These are phyloP conservation scores for Taphrina betulina DNA, from an alignment of 1,139 yeast genomes.

Conservation along the genomic window DNA sequence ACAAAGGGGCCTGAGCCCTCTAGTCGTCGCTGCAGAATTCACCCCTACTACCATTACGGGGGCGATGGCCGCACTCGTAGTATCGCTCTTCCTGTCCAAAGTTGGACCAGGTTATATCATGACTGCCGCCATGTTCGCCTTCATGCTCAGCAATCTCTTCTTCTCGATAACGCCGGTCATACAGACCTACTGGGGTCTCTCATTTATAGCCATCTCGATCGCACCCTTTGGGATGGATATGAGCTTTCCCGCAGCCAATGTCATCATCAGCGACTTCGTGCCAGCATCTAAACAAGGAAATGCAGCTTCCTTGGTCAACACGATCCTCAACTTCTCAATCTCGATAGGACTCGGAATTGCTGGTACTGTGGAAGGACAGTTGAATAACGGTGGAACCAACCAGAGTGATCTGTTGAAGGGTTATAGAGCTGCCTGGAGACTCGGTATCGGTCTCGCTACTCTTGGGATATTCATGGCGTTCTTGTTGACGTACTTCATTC, in stretches of 20 bases:
- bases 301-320: constrained; percentile 63
- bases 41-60: constrained; percentile 51
- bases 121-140: constrained; percentile 46
- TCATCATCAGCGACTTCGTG: constrained; percentile 52
- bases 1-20: constrained; percentile 46
- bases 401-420: constrained; percentile 1
- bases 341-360: constrained; percentile 65
- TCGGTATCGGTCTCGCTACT: constrained; percentile 9
- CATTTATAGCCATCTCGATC: constrained; percentile 52
- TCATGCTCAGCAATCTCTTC: constrained; percentile 41
- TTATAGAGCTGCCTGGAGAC: constrained; percentile 16
- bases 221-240: constrained; percentile 63
- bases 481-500: background rate
- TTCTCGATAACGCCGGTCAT: constrained; percentile 14
- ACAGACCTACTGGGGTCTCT: constrained; percentile 56
- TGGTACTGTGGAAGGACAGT: constrained; percentile 55
- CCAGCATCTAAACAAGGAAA: constrained; percentile 61
- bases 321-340: constrained; percentile 62
- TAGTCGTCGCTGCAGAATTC: constrained; percentile 48
- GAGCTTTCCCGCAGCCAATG: constrained; percentile 63
- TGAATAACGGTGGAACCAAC: constrained; percentile 38
- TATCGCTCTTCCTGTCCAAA: constrained; percentile 42
- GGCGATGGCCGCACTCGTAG: constrained; percentile 49
- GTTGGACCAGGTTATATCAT: constrained; percentile 42
- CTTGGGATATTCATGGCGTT: constrained; percentile 1